phyloP scores from a whole-genome alignment of 2,329 filamentous ascomycete genomes.

The Trichoderma sp. region DNA sequence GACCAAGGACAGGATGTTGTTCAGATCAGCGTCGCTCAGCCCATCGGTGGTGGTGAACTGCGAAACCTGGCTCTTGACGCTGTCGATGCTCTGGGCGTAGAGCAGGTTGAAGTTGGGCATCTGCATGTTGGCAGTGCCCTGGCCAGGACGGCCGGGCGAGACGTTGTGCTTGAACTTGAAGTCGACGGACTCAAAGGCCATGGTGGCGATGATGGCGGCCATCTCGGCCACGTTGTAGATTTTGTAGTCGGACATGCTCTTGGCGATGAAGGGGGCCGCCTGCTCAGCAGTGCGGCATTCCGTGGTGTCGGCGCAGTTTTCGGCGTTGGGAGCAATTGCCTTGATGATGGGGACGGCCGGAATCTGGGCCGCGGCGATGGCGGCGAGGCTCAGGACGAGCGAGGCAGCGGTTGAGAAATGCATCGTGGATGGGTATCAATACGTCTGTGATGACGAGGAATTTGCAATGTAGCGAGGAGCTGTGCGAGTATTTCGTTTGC shows the following conservation, averaged over 20 bases:
- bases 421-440: conserved; percentile 29
- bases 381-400: conserved; percentile 24
- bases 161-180: conserved; percentile 74
- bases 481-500: not conserved
- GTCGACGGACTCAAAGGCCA: conserved; percentile 69
- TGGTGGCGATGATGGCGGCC: conserved; percentile 69
- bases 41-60: conserved; percentile 34
- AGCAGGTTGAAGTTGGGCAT: conserved; percentile 46
- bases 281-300: conserved; percentile 68
- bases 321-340: conserved; percentile 59
- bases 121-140: conserved; percentile 68
- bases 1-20: conserved; percentile 48
- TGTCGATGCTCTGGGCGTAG: conserved; percentile 50
- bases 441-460: no score
- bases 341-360: conserved; percentile 46
- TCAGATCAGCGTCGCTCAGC: conserved; percentile 38
- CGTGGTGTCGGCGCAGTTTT: conserved; percentile 51
- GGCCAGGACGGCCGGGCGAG: conserved; percentile 58
- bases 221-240: conserved; percentile 60
- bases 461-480: not conserved
- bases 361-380: conserved; percentile 29
- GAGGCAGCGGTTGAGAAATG: conserved; percentile 31
- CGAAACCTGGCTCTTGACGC: conserved; percentile 39
- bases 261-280: conserved; percentile 59
- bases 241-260: conserved; percentile 58